Percentiles rank a stretch among this genome's conserved stretches.
phyloP scores from a whole-genome alignment of 805 yeast genomes.

The Starmerella stigmatis region DNA sequence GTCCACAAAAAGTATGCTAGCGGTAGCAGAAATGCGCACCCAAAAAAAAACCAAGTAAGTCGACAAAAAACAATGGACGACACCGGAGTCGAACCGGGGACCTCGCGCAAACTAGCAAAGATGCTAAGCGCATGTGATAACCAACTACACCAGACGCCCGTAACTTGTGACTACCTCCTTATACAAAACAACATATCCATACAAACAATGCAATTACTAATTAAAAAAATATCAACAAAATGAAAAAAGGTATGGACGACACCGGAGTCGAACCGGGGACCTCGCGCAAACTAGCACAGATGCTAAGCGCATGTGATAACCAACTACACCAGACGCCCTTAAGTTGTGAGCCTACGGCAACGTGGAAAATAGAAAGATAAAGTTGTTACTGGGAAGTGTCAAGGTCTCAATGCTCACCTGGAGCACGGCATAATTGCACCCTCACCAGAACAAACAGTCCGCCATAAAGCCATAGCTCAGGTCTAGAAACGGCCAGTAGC shows the following conservation, averaged over 20 bases:
- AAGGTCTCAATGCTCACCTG: too few relatives aligned
- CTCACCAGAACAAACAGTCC: too few relatives aligned
- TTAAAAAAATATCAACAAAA: neutral
- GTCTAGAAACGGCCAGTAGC: too few relatives aligned
- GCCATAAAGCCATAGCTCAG: too few relatives aligned
- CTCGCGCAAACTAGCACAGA: slow-evolving; percentile 20
- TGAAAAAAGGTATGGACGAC: slow-evolving; percentile 19
- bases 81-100: slow-evolving; percentile 26
- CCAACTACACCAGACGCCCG: slow-evolving; percentile 25
- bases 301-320: slow-evolving; percentile 25
- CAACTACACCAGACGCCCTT: slow-evolving; percentile 24
- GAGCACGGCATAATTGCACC: too few relatives aligned
- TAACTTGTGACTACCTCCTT: too few relatives aligned
- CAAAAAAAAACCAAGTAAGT: neutral
- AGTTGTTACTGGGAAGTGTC: too few relatives aligned
- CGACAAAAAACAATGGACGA: slow-evolving; percentile 19
- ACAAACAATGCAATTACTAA: too few relatives aligned
- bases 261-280: slow-evolving; percentile 26
- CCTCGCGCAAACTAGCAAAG: slow-evolving; percentile 20
- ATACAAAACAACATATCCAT: too few relatives aligned
- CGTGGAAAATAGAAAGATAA: too few relatives aligned
- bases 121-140: slow-evolving; percentile 25
- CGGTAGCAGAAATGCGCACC: too few relatives aligned
- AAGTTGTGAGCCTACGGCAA: too few relatives aligned
- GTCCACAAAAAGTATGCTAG: neutral